A percentile compares a stretch with the other conserved stretches of the same genome.
Conservation (phyloP, 2,329 filamentous ascomycete species). For the Diaporthe vexans region DNA sequence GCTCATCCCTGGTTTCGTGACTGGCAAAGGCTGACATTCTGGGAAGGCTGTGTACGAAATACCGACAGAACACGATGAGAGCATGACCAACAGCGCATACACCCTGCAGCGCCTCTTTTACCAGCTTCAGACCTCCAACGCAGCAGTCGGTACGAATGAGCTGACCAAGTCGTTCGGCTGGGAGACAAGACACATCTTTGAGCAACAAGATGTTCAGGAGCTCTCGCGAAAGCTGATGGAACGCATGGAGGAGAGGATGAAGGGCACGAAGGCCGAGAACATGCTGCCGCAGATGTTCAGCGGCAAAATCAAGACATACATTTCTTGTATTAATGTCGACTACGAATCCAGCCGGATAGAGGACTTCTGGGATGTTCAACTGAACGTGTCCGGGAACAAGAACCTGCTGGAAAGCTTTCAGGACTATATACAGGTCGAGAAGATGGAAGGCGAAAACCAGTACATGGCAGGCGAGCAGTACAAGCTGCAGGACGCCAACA, state of each 20-base stretch:
- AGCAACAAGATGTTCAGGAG: conserved; percentile 98
- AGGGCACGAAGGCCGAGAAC: conserved; percentile 92
- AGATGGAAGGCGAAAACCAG: conserved; percentile 97
- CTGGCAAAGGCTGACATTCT: conserved; percentile 36
- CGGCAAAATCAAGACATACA: conserved; percentile 98
- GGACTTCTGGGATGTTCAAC: conserved; percentile 98
- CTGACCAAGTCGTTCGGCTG: conserved; percentile 97
- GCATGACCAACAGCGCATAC: conserved; percentile 89
- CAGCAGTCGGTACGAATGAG: conserved; percentile 90
- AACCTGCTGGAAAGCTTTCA: conserved; percentile 94
- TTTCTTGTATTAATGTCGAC: conserved; percentile 97
- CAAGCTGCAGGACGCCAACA: conserved; percentile 95
- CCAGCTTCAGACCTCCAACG: conserved; percentile 87
- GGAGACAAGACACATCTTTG: conserved; percentile 98
- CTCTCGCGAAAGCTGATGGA: conserved; percentile 98
- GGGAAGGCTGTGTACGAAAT: conserved; percentile 93
- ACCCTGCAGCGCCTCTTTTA: conserved; percentile 95
- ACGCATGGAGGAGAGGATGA: conserved; percentile 97
- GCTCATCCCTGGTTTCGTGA: conserved; percentile 35
- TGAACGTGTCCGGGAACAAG: conserved; percentile 96
- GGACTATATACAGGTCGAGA: conserved; percentile 97
- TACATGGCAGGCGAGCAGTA: conserved; percentile 93
- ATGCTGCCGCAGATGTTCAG: conserved; percentile 92
- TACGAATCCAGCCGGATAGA: conserved; percentile 97
- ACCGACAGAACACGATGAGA: conserved; percentile 87